phyloP scores from a whole-genome alignment of 1,139 yeast species.

The Groenewaldozyma sp. region DNA sequence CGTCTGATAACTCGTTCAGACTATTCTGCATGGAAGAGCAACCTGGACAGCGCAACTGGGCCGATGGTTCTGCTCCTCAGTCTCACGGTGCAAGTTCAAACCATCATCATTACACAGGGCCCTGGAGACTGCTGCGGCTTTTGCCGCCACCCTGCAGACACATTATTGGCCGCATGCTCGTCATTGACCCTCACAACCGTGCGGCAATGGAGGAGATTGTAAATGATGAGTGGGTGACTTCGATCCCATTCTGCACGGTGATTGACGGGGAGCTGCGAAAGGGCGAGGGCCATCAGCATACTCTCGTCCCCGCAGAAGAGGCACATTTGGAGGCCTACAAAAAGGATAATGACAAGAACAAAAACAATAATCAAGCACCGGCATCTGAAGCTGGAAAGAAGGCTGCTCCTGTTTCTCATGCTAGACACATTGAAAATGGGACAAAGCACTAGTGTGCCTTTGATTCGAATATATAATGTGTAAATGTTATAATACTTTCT shows the following conservation, averaged over 20 bases:
- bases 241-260: constrained; percentile 40
- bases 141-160: constrained; percentile 83
- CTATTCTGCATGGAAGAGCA: constrained; percentile 34
- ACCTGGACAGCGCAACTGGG: constrained; percentile 1
- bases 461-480: background rate
- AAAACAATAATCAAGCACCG: no score
- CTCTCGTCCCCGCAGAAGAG: constrained; percentile 42
- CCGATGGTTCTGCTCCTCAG: background rate
- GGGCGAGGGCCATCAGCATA: constrained; percentile 49
- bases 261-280: constrained; percentile 37
- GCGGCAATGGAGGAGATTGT: constrained; percentile 61
- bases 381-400: no score
- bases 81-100: background rate
- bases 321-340: constrained; percentile 38
- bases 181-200: constrained; percentile 56
- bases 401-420: no score
- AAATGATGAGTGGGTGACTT: constrained; percentile 61
- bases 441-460: background rate
- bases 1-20: constrained; percentile 78
- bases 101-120: constrained; percentile 44
- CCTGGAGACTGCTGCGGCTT: constrained; percentile 77
- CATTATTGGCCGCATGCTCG: constrained; percentile 64
- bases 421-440: no score
- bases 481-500: background rate
- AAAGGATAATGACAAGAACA: constrained; percentile 10